Evolutionary conservation across 2,329 filamentous ascomycete species (phyloP), one percentile per base, ranked within the genome.

Genomic region (Rutstroemia sp.): DNA sequence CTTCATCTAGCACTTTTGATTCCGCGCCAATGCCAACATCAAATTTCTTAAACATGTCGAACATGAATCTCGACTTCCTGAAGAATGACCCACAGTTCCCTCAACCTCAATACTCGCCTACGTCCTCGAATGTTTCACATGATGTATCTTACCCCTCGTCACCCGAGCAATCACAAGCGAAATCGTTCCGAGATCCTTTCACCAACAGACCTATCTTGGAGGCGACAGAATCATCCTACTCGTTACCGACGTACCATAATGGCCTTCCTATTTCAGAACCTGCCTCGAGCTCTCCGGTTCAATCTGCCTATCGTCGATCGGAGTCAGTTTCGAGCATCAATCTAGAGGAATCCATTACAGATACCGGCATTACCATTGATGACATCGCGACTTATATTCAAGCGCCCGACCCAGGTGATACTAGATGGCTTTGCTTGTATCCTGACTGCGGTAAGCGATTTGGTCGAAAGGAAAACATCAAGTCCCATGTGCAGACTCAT

Each of bases 391-490:
- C 81, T 50, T 89, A 79, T 71, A 92, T 92, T 64, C 78, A 80
- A 49, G 87, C 86, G 1, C 88, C 88, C 0, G 87, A 89, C 64
- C 76, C 83, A 2, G 69, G 72, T n/a, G 87, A 91, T 64, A 85
- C 86, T 64, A 91, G 90, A 72, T 94, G 87, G 86, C 76, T 84
- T 6, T 94, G 88, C 69, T 73, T 82, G n/a, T 92, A 75, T 64
- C 76, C 89, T 8, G 85, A 84, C 27, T 99, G 94, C 72, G 82
- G 85, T 64, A 95, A 96, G 72, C 83, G 85, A 53, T 97, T 99
- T 69, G 92, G 92, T n/a, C 84, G 94, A 64, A 95, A 96, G 71
- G 94, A 99, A 72, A 97, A 99, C 73, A 96, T 97, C 76, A 95
- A 96, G 71, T 95, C 92, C 0, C 94, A 99, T 71, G 89, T 99